Conservation (phyloP, 2,329 filamentous ascomycete species). For the Leptographium flavum region DNA sequence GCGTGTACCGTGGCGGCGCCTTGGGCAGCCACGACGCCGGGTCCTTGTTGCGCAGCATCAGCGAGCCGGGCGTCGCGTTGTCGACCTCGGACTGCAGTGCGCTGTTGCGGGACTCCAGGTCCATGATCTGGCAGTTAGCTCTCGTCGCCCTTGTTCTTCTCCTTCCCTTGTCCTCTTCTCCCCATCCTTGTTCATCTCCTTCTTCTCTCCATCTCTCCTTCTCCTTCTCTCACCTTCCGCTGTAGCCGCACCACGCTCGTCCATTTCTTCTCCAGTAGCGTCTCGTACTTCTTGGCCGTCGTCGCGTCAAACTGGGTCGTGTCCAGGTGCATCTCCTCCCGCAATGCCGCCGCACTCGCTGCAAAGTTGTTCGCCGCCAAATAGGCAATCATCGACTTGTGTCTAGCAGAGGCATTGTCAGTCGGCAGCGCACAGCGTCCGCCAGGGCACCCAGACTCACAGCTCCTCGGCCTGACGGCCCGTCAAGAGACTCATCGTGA, state of each 20-base stretch:
- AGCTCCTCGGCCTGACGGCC: slow-evolving; percentile 76
- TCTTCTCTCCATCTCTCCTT: no score
- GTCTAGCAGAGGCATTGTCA: slow-evolving; percentile 32
- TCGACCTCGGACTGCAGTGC: slow-evolving; percentile 73
- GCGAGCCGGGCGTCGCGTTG: slow-evolving; percentile 60
- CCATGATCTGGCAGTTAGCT: slow-evolving; percentile 96
- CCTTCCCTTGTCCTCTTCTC: no score
- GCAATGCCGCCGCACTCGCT: slow-evolving; percentile 54
- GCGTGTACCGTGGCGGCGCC: slow-evolving; percentile 63
- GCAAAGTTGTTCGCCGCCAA: slow-evolving; percentile 59
- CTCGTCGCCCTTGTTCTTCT: no score
- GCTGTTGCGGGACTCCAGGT: slow-evolving; percentile 64
- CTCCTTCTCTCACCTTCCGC: slow-evolving; percentile 94
- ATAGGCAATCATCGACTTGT: slow-evolving; percentile 90
- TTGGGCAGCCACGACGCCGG: slow-evolving; percentile 77
- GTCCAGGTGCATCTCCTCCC: slow-evolving; percentile 62
- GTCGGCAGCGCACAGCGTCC: not conserved
- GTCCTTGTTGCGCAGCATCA: slow-evolving; percentile 69
- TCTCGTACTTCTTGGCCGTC: slow-evolving; percentile 88
- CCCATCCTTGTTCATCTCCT: no score
- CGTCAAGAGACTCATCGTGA: slow-evolving; percentile 57
- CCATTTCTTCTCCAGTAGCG: slow-evolving; percentile 94
- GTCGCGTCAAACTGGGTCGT: slow-evolving; percentile 53
- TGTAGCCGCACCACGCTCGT: slow-evolving; percentile 87
- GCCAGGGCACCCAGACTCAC: slow-evolving; percentile 34